Base-by-base conservation (phyloP, 1,284 basidiomycete genomes). In the Sporisorium scitamineum region DNA sequence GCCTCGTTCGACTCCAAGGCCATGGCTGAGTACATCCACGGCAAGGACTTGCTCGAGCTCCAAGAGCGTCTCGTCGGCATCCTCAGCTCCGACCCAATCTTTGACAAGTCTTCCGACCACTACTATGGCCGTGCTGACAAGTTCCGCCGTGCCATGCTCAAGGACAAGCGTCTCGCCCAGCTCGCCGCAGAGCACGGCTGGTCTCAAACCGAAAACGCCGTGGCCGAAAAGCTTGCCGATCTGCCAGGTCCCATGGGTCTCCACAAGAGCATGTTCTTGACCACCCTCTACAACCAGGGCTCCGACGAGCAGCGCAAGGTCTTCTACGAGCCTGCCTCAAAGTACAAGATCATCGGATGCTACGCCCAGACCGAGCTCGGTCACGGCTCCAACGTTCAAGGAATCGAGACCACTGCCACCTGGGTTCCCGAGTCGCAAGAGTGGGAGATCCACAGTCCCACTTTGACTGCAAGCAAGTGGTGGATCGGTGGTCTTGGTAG, bases 101-200 rank as follows among this genome's bases (percentile, higher is more conserved):
- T 93, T 71, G 89, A 91, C 85, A 92, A 92, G 83, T 86, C 88
- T 0, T 84, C 87, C 59, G 88, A 89, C 90, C 90, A 80, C 71
- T 86, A 85, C 79, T 68, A 84, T 53, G 76, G 79, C 26, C 80
- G 85, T 32, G 75, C 73, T 2, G 85, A 84, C 52, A 85, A 84
- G 76, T 86, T 82, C 74, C 73, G 77, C 6, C 56, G 66, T 39
- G 85, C 84, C 34, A 72, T 86, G 61, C 57, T 66, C 55, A 86
- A 82, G 72, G 86, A 86, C 70, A 86, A 84, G 73, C 81, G 84
- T 14, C 73, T 86, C 18, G 79, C 80, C 5, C 84, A 85, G 78
- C 70, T 87, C 44, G 76, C 79, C 8, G 55, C 61, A 16, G 85
- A 86, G 63, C 80, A 82, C 65, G 91, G 76, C 88, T 83, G 82